Evolutionary conservation across 139 green algal genomes (phyloP).

Genomic region (Ettlia oleoabundans): DNA sequence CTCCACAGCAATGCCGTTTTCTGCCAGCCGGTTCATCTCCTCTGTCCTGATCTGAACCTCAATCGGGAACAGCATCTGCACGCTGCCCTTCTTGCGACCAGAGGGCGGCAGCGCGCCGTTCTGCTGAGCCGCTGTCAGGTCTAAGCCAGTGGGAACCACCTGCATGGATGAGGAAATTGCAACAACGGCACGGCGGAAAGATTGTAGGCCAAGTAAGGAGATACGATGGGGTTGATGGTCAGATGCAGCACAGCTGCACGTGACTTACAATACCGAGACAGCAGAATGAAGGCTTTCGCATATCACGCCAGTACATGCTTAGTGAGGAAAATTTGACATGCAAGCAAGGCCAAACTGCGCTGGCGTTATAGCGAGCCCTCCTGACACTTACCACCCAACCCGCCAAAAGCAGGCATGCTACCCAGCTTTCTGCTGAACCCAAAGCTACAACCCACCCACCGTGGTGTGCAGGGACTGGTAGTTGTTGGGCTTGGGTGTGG

Average conservation of each 20-base stretch:
- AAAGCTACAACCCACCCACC: conserved; percentile 46
- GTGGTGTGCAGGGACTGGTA: conserved; percentile 87
- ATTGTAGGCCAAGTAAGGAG: neutral
- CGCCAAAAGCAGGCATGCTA: no score
- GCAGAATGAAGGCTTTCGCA: neutral
- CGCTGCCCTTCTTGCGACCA: neutral
- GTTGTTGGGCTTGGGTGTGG: conserved; percentile 86
- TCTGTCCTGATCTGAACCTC: conserved; percentile 66
- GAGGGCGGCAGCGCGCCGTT: neutral
- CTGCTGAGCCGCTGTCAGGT: conserved; percentile 1
- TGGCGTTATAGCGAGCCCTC: neutral
- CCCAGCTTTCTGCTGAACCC: neutral
- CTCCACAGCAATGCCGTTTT: conserved; percentile 74
- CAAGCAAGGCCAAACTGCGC: neutral
- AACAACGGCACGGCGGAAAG: neutral
- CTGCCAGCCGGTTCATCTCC: conserved; percentile 77
- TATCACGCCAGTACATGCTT: no score
- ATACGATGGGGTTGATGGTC: neutral
- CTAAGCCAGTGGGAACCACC: conserved; percentile 45
- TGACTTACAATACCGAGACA: neutral
- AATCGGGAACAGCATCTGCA: conserved; percentile 59
- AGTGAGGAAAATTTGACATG: neutral
- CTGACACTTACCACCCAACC: neutral
- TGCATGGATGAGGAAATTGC: neutral
- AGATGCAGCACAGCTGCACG: no score